A percentile compares a stretch with the other conserved stretches of the same genome.
phyloP scores from a whole-genome alignment of 2,329 filamentous ascomycete species.

The Alternaria ventricosa region DNA sequence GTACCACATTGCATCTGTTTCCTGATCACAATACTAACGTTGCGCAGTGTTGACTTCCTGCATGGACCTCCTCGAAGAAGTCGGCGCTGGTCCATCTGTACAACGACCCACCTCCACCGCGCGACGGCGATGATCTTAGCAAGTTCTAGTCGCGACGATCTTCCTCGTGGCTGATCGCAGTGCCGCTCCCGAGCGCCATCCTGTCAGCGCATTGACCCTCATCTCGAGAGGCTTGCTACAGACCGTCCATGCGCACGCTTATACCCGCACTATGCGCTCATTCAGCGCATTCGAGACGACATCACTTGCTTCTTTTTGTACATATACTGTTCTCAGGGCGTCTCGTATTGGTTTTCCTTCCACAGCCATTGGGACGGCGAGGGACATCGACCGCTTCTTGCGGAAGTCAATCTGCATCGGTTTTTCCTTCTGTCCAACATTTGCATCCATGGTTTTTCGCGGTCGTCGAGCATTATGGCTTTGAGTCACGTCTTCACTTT shows the following conservation, averaged over 20 bases:
- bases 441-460: conserved; percentile 6
- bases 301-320: conserved; percentile 31
- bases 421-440: conserved; percentile 18
- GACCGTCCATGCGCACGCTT: conserved; percentile 8
- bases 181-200: conserved; percentile 18
- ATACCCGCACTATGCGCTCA: conserved; percentile 18
- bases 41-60: conserved; percentile 59
- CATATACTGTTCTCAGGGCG: conserved; percentile 31
- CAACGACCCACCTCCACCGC: conserved; percentile 41
- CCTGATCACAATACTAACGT: conserved; percentile 13
- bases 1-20: conserved; percentile 45
- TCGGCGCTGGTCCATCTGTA: conserved; percentile 39
- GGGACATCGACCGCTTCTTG: conserved; percentile 15
- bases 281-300: conserved; percentile 13
- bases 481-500: conserved; percentile 12
- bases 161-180: conserved; percentile 20
- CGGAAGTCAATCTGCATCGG: conserved; percentile 19
- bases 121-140: conserved; percentile 41
- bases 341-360: conserved; percentile 22
- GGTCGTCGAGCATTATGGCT: conserved; percentile 1
- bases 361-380: conserved; percentile 19
- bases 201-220: conserved; percentile 20
- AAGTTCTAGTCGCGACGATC: conserved; percentile 14
- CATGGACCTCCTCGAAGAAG: conserved; percentile 60
- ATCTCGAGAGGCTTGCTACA: conserved; percentile 15